Conservation (phyloP, 2,329 filamentous ascomycete species). For the Xylaria sp. region DNA sequence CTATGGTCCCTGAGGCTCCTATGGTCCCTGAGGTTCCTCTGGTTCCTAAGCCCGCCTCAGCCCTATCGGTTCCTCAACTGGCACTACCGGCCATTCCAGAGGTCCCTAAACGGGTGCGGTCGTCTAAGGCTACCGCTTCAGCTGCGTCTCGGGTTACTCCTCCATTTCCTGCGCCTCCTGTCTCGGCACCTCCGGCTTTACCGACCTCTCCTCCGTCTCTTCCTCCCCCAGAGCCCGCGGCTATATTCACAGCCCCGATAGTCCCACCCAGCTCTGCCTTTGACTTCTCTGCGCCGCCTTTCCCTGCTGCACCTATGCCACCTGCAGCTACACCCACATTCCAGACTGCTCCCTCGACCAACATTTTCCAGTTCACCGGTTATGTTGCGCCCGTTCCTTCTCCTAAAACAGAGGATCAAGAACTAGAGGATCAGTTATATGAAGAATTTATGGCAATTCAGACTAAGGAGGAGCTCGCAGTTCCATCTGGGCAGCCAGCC, state of each 20-base stretch:
- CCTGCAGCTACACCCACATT: background rate
- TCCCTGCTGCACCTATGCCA: background rate
- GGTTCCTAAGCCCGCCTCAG: no score
- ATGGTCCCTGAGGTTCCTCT: no score
- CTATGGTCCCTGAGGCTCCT: no score
- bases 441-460: no score
- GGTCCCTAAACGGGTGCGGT: background rate
- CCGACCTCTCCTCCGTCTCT: no score
- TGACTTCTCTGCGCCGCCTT: background rate
- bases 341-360: background rate
- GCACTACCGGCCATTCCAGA: no score
- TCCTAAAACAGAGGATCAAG: background rate
- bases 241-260: background rate
- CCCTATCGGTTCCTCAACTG: background rate
- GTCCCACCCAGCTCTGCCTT: background rate
- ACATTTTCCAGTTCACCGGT: background rate
- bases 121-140: background rate
- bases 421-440: background rate
- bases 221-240: no score
- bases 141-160: background rate
- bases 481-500: no score
- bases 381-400: background rate
- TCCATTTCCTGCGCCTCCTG: background rate
- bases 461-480: no score
- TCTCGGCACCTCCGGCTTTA: background rate